Percentiles rank a stretch among this genome's conserved stretches.
These are phyloP conservation scores for Hysterium pulicare DNA, from an alignment of 2,329 filamentous ascomycete genomes.

Conservation along the genomic window DNA sequence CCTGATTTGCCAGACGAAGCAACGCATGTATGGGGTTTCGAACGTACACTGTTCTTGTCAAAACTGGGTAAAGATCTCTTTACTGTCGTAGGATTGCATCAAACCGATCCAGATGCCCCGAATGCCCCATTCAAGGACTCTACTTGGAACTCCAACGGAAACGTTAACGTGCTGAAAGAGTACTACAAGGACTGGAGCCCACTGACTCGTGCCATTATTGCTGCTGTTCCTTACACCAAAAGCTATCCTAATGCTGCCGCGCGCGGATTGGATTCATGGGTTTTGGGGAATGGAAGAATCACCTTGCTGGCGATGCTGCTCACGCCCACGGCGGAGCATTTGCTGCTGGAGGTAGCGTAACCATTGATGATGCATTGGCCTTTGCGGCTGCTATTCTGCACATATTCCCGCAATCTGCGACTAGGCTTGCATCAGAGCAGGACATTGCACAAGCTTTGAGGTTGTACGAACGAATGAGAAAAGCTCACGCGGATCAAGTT, in stretches of 20 bases:
- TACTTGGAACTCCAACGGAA: constrained; percentile 25
- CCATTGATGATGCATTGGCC: constrained; percentile 40
- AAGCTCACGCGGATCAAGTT: constrained; percentile 34
- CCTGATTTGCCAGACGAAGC: constrained; percentile 34
- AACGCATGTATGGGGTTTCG: constrained; percentile 34
- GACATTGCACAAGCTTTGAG: constrained; percentile 17
- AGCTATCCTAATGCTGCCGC: constrained; percentile 34
- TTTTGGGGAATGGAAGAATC: constrained; percentile 25
- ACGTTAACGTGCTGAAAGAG: constrained; percentile 23
- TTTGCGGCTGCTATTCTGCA: constrained; percentile 20
- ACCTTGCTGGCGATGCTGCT: constrained; percentile 38
- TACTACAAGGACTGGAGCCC: constrained; percentile 37
- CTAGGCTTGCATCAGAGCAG: neutral
- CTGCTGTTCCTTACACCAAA: constrained; percentile 27
- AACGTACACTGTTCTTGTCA: constrained; percentile 32
- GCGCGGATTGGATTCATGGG: constrained; percentile 25
- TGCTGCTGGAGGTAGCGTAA: constrained; percentile 38
- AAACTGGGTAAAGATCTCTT: constrained; percentile 22
- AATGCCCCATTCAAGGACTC: constrained; percentile 16
- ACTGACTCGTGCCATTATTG: constrained; percentile 30
- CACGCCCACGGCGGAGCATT: constrained; percentile 40
- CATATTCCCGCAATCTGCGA: constrained; percentile 6
- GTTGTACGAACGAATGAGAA: constrained; percentile 35
- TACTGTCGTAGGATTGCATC: constrained; percentile 30
- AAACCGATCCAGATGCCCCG: constrained; percentile 20